Base-by-base conservation (phyloP, 345 rosid genomes). In the Erysimum cheiranthoides region DNA sequence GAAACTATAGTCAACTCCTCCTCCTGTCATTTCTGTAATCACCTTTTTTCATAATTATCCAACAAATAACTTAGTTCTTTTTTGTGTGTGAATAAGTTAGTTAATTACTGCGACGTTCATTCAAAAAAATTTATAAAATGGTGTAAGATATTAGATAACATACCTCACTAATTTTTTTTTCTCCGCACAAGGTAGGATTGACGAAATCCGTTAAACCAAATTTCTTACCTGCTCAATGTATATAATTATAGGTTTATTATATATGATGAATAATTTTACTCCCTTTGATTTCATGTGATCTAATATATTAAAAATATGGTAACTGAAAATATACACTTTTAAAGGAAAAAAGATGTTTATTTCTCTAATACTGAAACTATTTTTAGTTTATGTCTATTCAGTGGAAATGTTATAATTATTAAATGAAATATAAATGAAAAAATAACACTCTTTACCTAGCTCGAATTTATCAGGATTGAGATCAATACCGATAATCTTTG, bases 1-100 rank as follows among this genome's bases (percentile, higher is more conserved):
- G 17, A 92, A 92, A 86, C 89, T 84, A 28, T 85, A 92, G 73
- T 92, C 96, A 8, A 85, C 93, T 35, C 93, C 97, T 21, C 86
- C 89, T 12, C 74, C 81, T 17, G 96, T 85, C 77, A 85, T 82
- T 71, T 86, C 86, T 71, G 70, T 84, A 12, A 87, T 83, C 12
- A 87, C 87, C 92, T 87, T 60, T 46, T 66, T 71, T 35, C 25
- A 3, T 31, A 9, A 52, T 61, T 62, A 8, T 28, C n/a, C 43
- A 51, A 30, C 8, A 62, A 10, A 21, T 9, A 57, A 4, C 43
- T 14, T 11, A 54, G 11, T 50, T 35, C 2, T 13, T 3, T 14
- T 57, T 12, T 60, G 1, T 14, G 17, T 43, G 34, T 14, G 5
- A 53, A 53, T 28, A 12, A 13, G 13, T 18, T 36, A 50, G 16